phyloP scores from a whole-genome alignment of 1,284 basidiomycete genomes.

The Ceratobasidium papillatum region DNA sequence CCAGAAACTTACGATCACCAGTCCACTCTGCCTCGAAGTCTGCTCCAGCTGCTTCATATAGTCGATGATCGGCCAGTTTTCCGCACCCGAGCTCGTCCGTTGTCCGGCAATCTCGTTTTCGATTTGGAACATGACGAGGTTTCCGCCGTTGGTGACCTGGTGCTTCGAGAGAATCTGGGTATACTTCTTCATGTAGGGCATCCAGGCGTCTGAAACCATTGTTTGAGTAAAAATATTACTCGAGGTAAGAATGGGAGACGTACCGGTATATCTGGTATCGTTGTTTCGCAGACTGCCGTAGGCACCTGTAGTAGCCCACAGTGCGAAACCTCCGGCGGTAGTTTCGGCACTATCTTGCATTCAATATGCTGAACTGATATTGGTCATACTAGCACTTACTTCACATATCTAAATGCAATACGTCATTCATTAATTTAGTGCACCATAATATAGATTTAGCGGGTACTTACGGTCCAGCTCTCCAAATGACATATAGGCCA shows the following conservation, averaged over 20 bases:
- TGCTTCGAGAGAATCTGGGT: constrained; percentile 39
- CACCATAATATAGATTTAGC: neutral
- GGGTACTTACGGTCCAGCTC: constrained; percentile 35
- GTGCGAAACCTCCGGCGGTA: constrained; percentile 42
- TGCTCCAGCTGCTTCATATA: constrained; percentile 40
- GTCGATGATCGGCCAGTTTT: constrained; percentile 39
- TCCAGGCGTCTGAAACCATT: constrained; percentile 28
- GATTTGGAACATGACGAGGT: constrained; percentile 40
- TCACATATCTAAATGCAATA: constrained; percentile 22
- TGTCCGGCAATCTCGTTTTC: constrained; percentile 40
- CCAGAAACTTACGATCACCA: constrained; percentile 22
- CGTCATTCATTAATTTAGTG: neutral
- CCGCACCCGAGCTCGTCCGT: constrained; percentile 36
- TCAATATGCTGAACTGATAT: neutral
- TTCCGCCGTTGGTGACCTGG: constrained; percentile 40
- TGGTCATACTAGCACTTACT: constrained; percentile 6
- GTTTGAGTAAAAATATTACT: neutral
- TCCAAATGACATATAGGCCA: constrained; percentile 40
- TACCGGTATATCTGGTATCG: constrained; percentile 40
- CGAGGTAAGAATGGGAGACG: neutral
- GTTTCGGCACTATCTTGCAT: constrained; percentile 30
- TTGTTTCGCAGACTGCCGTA: constrained; percentile 41
- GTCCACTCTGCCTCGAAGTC: constrained; percentile 28
- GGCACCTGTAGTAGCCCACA: constrained; percentile 39
- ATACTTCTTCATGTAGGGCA: constrained; percentile 40